Evolutionary conservation across 441 rosid species (phyloP), one percentile per base, ranked within the genome.

Genomic region (Populus hybrid): DNA sequence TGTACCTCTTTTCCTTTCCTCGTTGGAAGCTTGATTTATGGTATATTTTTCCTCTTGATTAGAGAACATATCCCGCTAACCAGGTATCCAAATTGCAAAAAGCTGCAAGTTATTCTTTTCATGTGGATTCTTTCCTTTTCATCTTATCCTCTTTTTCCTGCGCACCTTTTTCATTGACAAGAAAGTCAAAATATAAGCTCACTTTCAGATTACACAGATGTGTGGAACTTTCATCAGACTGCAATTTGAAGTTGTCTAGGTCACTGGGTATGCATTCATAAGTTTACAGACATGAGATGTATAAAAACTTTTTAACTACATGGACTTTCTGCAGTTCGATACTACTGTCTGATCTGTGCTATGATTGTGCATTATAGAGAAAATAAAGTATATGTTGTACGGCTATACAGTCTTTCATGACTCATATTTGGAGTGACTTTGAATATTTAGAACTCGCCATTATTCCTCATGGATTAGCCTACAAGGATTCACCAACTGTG

Each of bases 371-470:
- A 29, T 66, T 64, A 53, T 74, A 16, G 71, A 26, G 2, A 64
- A 1, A 18, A 74, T 64, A 7, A 74, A 64, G 31, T 61, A 21
- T 42, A 42, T 45, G 53, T 24, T 65, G 28, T 11, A 65, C 16
- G 11, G 21, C 56, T 14, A 10, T 50, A 40, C 64, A 64, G 8
- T 64, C 16, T 74, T n/a, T 3, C 21, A 2, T 50, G n/a, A 67
- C 65, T 10, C 35, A 68, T 64, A 10, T 63, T 67, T 23, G 16
- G 59, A 78, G 56, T 23, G 28, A 20, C 74, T 45, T 74, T 69
- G 26, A 35, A 66, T 18, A 9, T 53, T 42, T 72, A 71, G 50
- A 64, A 67, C 75, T 72, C 69, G 14, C 63, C 7, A 50, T 69
- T 24, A 20, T 63, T 72, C 20, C 21, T 64, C 33, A 11, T 38